A percentile compares a stretch with the other conserved stretches of the same genome.
Evolutionary conservation across 805 yeast genomes (phyloP).

Genomic region (Monosporozyma siamensis): DNA sequence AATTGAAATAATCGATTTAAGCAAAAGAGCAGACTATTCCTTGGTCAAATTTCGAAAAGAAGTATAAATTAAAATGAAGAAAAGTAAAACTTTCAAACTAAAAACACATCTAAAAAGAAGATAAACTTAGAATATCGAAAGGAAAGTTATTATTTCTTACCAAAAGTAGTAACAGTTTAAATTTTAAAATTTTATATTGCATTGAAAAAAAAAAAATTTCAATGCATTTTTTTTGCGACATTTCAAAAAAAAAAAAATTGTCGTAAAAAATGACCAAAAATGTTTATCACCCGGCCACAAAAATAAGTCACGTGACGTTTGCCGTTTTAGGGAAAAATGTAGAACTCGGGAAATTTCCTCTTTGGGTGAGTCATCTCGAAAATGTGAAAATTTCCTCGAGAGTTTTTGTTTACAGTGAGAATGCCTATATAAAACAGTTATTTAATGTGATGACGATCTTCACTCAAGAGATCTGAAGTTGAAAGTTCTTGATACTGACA

Average conservation of each 20-base stretch:
- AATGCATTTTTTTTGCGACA: neutral
- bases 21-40: constrained; percentile 35
- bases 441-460: too few relatives aligned
- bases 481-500: too few relatives aligned
- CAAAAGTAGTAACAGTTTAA: too few relatives aligned
- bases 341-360: neutral
- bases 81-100: constrained; percentile 1
- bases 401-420: too few relatives aligned
- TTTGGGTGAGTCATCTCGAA: neutral
- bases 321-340: neutral
- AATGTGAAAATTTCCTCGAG: too few relatives aligned
- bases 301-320: neutral
- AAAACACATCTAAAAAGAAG: neutral
- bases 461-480: too few relatives aligned
- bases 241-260: too few relatives aligned
- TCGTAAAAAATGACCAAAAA: neutral
- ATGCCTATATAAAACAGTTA: too few relatives aligned
- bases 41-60: constrained; percentile 12
- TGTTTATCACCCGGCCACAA: neutral
- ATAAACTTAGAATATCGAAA: neutral
- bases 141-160: too few relatives aligned
- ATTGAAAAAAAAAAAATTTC: neutral
- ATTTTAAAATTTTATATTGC: too few relatives aligned
- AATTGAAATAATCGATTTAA: constrained; percentile 31
- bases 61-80: neutral